A percentile compares a stretch with the other conserved stretches of the same genome.
Conservation (phyloP, 192 early-diverging fungal genomes). For the Coemansia sp. region DNA sequence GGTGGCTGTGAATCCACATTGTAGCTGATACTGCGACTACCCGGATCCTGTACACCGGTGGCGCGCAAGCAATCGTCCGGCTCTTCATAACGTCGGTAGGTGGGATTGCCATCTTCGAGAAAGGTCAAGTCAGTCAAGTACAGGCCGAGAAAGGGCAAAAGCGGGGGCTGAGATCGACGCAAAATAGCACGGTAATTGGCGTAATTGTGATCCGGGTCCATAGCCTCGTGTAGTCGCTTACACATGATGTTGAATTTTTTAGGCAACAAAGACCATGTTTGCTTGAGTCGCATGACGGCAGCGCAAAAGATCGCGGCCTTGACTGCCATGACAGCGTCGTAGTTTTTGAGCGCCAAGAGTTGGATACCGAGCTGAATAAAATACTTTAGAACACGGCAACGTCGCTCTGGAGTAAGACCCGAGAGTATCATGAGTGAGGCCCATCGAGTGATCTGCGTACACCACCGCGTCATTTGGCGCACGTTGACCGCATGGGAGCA, state of each 20-base stretch:
- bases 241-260: slow-evolving; percentile 71
- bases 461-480: slow-evolving; percentile 70
- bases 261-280: slow-evolving; percentile 67
- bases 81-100: slow-evolving; percentile 54
- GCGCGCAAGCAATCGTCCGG: slow-evolving; percentile 15
- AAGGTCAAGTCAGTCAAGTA: slow-evolving; percentile 85
- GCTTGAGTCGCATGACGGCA: slow-evolving; percentile 69
- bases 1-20: neutral
- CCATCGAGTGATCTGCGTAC: slow-evolving; percentile 80
- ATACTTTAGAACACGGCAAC: slow-evolving; percentile 70
- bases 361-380: slow-evolving; percentile 78
- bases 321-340: slow-evolving; percentile 78
- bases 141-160: slow-evolving; percentile 79
- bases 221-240: slow-evolving; percentile 60
- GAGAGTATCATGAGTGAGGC: slow-evolving; percentile 72
- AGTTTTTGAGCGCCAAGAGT: slow-evolving; percentile 63
- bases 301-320: slow-evolving; percentile 76
- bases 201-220: slow-evolving; percentile 69
- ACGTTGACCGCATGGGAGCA: slow-evolving; percentile 64
- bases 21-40: neutral
- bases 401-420: slow-evolving; percentile 70
- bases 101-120: slow-evolving; percentile 81
- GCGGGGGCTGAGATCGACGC: slow-evolving; percentile 60
- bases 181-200: slow-evolving; percentile 59
- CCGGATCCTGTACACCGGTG: neutral